phyloP scores from a whole-genome alignment of 2,329 filamentous ascomycete genomes.

The Neoascochyta sp. region DNA sequence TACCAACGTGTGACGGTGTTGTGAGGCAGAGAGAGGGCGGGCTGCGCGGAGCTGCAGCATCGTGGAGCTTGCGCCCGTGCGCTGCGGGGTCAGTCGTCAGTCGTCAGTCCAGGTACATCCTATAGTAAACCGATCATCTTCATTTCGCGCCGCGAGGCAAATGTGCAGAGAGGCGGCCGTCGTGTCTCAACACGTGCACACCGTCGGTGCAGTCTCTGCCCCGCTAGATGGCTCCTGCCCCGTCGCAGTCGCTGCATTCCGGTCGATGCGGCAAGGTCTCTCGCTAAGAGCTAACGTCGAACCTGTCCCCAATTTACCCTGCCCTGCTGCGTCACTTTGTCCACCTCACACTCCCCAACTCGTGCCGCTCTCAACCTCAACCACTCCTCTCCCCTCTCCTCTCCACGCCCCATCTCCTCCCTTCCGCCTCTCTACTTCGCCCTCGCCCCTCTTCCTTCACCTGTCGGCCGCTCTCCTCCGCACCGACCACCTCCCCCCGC shows the following conservation, averaged over 20 bases:
- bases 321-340: constrained; percentile 14
- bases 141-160: no score
- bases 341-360: constrained; percentile 23
- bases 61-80: no score
- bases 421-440: constrained; percentile 16
- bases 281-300: constrained; percentile 30
- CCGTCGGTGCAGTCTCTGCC: no score
- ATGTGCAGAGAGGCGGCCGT: no score
- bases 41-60: no score
- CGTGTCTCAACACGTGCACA: no score
- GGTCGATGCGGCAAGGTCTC: constrained; percentile 27
- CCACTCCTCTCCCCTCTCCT: constrained; percentile 19
- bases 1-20: no score
- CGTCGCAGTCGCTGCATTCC: constrained; percentile 16
- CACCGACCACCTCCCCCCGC: constrained; percentile 35
- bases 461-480: constrained; percentile 15
- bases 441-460: constrained; percentile 12
- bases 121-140: no score
- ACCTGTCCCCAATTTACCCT: constrained; percentile 21
- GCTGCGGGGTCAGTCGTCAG: no score
- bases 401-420: constrained; percentile 13
- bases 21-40: no score
- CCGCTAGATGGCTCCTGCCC: constrained; percentile 10
- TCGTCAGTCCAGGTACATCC: no score
- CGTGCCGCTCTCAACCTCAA: no score